Conservation (phyloP, 148 eudicot genomes). For the Cornus kousa region DNA sequence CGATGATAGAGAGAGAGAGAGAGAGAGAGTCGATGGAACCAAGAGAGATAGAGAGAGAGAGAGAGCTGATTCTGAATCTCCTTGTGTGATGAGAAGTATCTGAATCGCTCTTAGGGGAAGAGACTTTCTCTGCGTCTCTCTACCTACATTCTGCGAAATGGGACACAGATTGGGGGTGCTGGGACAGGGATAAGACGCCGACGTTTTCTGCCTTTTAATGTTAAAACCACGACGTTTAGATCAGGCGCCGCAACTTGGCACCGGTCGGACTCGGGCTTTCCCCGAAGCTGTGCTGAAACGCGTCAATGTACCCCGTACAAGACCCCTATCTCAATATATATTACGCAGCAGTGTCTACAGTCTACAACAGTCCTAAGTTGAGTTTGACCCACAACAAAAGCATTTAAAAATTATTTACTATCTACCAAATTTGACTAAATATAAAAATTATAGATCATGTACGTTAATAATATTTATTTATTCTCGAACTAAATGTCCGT, state of each 20-base stretch:
- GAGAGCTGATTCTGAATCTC: neutral
- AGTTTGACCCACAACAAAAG: neutral
- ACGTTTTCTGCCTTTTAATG: neutral
- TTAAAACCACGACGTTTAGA: neutral
- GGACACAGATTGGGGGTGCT: neutral
- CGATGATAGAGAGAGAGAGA: neutral
- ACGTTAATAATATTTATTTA: too few species aligned
- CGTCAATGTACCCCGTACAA: too few species aligned
- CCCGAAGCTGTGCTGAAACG: too few species aligned
- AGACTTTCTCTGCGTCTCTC: neutral
- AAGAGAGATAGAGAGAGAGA: neutral
- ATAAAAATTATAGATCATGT: too few species aligned
- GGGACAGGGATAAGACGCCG: neutral
- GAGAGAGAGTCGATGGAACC: neutral
- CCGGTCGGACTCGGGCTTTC: too few species aligned
- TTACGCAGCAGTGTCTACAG: too few species aligned
- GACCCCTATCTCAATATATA: too few species aligned
- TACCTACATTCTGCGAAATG: neutral
- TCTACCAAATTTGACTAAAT: neutral
- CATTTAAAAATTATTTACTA: too few species aligned
- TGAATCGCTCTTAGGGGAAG: neutral
- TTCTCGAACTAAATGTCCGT: too few species aligned
- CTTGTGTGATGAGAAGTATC: neutral
- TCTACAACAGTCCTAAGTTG: neutral
- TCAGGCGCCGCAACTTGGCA: neutral